Conservation (phyloP, 2,329 filamentous ascomycete species). For the Xylaria sp. region DNA sequence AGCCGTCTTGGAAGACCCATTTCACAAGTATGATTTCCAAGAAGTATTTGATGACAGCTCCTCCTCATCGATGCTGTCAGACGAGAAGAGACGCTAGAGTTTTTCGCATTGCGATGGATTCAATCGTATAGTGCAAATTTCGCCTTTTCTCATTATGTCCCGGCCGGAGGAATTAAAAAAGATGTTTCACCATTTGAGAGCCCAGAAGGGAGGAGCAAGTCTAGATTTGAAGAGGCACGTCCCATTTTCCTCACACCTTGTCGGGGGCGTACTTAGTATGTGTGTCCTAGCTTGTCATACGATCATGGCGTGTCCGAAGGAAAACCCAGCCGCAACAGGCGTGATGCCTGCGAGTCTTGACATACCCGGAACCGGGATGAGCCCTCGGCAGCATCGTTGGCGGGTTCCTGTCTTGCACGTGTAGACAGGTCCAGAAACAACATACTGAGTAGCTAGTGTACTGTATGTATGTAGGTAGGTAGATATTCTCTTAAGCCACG, state of each 20-base stretch:
- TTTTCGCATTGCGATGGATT: not conserved
- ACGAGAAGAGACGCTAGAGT: constrained; percentile 3
- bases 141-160: constrained; percentile 4
- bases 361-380: constrained; percentile 16
- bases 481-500: not conserved
- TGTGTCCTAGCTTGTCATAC: constrained; percentile 28
- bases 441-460: not conserved
- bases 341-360: constrained; percentile 24
- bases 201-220: not conserved
- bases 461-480: not conserved
- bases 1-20: not conserved
- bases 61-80: not conserved
- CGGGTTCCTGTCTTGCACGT: not conserved
- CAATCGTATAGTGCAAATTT: not conserved
- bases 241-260: not conserved
- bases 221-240: constrained; percentile 7
- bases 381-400: constrained; percentile 19
- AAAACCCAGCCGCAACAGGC: constrained; percentile 23
- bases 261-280: not conserved
- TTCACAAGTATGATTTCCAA: not conserved
- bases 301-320: constrained; percentile 29
- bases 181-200: constrained; percentile 13
- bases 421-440: not conserved
- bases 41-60: not conserved
- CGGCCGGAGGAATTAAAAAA: constrained; percentile 1